Evolutionary conservation across 345 rosid species (phyloP).

Genomic region (Populus simonii): DNA sequence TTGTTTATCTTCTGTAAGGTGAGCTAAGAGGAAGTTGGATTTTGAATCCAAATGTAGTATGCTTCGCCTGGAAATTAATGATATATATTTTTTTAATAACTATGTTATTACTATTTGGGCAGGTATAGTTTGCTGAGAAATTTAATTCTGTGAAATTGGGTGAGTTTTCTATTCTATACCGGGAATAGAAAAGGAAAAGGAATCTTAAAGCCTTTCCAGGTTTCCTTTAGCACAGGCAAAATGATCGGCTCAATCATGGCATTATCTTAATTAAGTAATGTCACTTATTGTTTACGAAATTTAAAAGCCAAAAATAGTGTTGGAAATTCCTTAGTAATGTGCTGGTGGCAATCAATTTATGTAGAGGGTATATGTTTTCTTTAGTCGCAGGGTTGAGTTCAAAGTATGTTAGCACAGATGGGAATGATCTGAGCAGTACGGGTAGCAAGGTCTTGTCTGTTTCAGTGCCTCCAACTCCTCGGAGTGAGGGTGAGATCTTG

Average conservation of each 20-base stretch:
- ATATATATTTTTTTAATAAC: not conserved
- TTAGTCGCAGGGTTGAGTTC: conserved; percentile 44
- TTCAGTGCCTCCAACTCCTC: conserved; percentile 65
- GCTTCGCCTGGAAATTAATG: not conserved
- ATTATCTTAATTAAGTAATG: not conserved
- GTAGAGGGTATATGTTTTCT: not conserved
- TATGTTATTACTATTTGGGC: not conserved
- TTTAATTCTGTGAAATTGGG: not conserved
- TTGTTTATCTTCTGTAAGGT: conserved; percentile 4
- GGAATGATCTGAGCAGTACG: conserved; percentile 41
- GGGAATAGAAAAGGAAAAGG: not conserved
- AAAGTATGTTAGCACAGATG: conserved; percentile 43
- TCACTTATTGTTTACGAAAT: not conserved
- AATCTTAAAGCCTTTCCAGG: not conserved
- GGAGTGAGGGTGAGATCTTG: conserved; percentile 89
- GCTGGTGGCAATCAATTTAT: conserved; percentile 3
- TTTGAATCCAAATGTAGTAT: not conserved
- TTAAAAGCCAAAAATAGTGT: not conserved
- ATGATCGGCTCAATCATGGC: not conserved
- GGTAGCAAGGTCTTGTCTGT: conserved; percentile 54
- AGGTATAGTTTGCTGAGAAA: conserved; percentile 8
- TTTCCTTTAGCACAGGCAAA: not conserved
- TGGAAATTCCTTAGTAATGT: not conserved
- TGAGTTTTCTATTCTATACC: not conserved
- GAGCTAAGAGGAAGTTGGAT: not conserved